phyloP scores from a whole-genome alignment of 371 early-diverging fungal genomes.

The Lichtheimia ornata region DNA sequence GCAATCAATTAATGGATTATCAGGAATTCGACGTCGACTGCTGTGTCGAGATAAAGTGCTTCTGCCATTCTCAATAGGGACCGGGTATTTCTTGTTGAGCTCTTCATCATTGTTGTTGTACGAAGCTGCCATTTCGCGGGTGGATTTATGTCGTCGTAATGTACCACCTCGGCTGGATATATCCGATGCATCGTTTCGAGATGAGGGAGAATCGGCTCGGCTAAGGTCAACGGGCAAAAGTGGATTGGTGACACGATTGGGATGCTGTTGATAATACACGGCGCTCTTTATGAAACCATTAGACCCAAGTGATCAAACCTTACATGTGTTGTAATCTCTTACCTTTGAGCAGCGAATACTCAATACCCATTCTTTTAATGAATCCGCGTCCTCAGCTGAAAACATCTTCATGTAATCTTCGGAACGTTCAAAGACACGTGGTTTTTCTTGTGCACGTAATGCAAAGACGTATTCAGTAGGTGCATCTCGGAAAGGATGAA shows the following conservation, averaged over 20 bases:
- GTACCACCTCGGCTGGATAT: conserved; percentile 1
- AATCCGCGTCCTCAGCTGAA: conserved; percentile 73
- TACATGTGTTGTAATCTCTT: conserved; percentile 9
- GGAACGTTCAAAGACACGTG: conserved; percentile 78
- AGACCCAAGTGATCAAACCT: background rate
- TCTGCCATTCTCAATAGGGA: conserved; percentile 12
- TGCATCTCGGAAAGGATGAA: conserved; percentile 51
- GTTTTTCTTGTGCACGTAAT: conserved; percentile 76
- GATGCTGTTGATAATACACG: conserved; percentile 39
- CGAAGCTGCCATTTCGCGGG: conserved; percentile 20
- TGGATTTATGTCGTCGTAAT: conserved; percentile 43
- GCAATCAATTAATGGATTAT: conserved; percentile 25
- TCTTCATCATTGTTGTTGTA: conserved; percentile 9
- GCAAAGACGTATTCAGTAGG: conserved; percentile 86
- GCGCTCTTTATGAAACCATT: conserved; percentile 23
- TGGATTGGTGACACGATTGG: conserved; percentile 37
- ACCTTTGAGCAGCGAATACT: conserved; percentile 82
- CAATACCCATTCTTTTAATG: conserved; percentile 82
- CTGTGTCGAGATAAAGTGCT: conserved; percentile 22
- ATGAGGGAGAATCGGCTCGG: background rate
- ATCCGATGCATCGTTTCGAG: background rate
- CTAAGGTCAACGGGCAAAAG: conserved; percentile 25
- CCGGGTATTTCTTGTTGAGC: conserved; percentile 16
- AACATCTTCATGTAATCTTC: conserved; percentile 83
- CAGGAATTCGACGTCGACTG: conserved; percentile 16